Evolutionary conservation across 371 early-diverging fungal genomes (phyloP).

Genomic region (Circinella minor): DNA sequence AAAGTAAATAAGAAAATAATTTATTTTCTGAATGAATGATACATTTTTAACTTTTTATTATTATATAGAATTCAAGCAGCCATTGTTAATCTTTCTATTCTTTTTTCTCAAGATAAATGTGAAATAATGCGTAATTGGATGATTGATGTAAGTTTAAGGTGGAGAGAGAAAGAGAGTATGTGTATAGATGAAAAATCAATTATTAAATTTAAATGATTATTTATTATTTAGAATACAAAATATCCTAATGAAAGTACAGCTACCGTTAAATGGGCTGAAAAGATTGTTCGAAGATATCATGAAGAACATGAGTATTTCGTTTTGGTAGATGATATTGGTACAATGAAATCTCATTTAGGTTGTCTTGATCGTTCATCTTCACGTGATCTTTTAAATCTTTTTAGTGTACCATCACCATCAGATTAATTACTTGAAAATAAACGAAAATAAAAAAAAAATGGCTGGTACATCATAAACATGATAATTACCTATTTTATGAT

Average conservation of each 20-base stretch:
- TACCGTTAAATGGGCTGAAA: slow-evolving; percentile 3
- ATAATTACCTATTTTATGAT: no score
- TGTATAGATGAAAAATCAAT: no score
- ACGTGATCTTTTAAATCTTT: not conserved
- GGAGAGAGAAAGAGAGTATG: no score
- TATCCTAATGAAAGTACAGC: not conserved
- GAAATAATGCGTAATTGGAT: slow-evolving; percentile 17
- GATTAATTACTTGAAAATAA: no score
- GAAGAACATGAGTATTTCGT: slow-evolving; percentile 11
- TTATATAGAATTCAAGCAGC: not conserved
- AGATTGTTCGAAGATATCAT: not conserved
- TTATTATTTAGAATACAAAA: not conserved
- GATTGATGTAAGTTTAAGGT: not conserved
- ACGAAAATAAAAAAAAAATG: no score
- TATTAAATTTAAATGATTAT: not conserved
- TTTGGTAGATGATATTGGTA: slow-evolving; percentile 30
- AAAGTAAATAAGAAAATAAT: not conserved
- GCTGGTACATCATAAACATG: no score
- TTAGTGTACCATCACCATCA: not conserved
- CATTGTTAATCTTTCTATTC: not conserved
- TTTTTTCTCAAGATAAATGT: not conserved
- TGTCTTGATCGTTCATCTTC: not conserved
- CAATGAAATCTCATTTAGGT: not conserved
- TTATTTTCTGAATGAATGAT: not conserved
- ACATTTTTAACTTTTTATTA: not conserved